phyloP scores from a whole-genome alignment of 2,329 filamentous ascomycete species.

The Neurospora sp. region DNA sequence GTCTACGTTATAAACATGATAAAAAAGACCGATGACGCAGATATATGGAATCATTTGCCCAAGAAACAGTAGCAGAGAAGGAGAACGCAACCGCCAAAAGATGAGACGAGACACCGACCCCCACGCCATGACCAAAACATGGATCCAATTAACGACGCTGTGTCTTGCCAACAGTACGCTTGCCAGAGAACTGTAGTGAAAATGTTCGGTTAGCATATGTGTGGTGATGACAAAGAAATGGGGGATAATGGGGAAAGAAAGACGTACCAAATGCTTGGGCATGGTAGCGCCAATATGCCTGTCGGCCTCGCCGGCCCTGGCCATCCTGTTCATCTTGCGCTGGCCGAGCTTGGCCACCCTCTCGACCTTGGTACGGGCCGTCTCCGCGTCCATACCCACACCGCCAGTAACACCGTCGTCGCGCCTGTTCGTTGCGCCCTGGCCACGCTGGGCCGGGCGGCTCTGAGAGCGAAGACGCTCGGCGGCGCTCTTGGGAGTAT shows the following conservation, averaged over 20 bases:
- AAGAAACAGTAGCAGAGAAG: background rate
- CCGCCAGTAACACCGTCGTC: slow-evolving; percentile 56
- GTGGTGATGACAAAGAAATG: background rate
- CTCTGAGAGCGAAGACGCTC: slow-evolving; percentile 65
- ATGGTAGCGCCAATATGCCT: slow-evolving; percentile 74
- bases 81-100: background rate
- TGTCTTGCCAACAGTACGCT: slow-evolving; percentile 89
- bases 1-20: slow-evolving; percentile 1
- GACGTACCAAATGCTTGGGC: slow-evolving; percentile 81
- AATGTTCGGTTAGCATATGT: slow-evolving; percentile 22
- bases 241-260: background rate
- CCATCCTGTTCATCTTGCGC: slow-evolving; percentile 98
- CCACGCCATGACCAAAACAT: background rate
- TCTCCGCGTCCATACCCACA: slow-evolving; percentile 39
- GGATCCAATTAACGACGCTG: slow-evolving; percentile 44
- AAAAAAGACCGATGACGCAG: background rate
- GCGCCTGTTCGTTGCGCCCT: slow-evolving; percentile 55
- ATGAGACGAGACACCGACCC: background rate
- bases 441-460: slow-evolving; percentile 39
- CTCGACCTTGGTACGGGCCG: slow-evolving; percentile 67
- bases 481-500: slow-evolving; percentile 35
- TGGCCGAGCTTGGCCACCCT: slow-evolving; percentile 80
- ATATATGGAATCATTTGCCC: slow-evolving; percentile 2
- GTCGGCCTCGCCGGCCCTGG: slow-evolving; percentile 92
- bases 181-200: slow-evolving; percentile 61